Conservation (phyloP, 2,329 filamentous ascomycete genomes). For the Aquanectria penicillioides region DNA sequence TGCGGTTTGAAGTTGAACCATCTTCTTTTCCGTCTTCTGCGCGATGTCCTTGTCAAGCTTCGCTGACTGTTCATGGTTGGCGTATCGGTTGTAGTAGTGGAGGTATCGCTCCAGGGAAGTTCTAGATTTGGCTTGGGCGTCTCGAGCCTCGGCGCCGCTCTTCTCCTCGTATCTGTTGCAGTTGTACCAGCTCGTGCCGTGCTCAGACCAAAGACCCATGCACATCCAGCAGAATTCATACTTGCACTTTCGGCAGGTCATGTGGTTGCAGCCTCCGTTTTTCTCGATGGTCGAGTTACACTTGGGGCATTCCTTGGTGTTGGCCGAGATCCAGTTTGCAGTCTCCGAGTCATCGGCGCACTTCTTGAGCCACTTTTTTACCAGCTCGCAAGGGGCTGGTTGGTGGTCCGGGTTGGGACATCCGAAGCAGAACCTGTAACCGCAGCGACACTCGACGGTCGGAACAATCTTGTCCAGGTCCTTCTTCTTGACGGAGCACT, state of each 20-base stretch:
- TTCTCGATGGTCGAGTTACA: slow-evolving; percentile 99
- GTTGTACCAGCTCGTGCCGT: slow-evolving; percentile 99
- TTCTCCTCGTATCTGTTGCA: slow-evolving; percentile 98
- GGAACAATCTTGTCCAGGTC: slow-evolving; percentile 88
- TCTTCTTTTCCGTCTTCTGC: slow-evolving; percentile 97
- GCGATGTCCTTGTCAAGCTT: slow-evolving; percentile 97
- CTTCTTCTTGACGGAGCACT: slow-evolving; percentile 88
- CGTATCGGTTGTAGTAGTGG: slow-evolving; percentile 99
- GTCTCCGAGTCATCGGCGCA: slow-evolving; percentile 98
- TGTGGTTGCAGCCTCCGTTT: slow-evolving; percentile 97
- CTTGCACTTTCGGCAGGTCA: slow-evolving; percentile 96
- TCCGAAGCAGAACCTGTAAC: slow-evolving; percentile 93
- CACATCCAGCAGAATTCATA: slow-evolving; percentile 99
- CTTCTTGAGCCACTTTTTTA: slow-evolving; percentile 97
- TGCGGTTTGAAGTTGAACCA: slow-evolving; percentile 92
- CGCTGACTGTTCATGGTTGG: slow-evolving; percentile 98
- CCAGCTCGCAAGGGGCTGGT: slow-evolving; percentile 88
- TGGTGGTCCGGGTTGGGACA: slow-evolving; percentile 92
- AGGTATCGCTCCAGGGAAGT: slow-evolving; percentile 95
- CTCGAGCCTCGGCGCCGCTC: slow-evolving; percentile 88
- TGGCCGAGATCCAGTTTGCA: slow-evolving; percentile 98
- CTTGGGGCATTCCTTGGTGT: slow-evolving; percentile 97
- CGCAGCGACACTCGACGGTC: slow-evolving; percentile 86
- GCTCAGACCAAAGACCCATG: slow-evolving; percentile 98
- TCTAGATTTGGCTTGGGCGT: slow-evolving; percentile 90